Base-by-base conservation (phyloP, 805 yeast genomes). In the Suhomyces canberraensis region DNA sequence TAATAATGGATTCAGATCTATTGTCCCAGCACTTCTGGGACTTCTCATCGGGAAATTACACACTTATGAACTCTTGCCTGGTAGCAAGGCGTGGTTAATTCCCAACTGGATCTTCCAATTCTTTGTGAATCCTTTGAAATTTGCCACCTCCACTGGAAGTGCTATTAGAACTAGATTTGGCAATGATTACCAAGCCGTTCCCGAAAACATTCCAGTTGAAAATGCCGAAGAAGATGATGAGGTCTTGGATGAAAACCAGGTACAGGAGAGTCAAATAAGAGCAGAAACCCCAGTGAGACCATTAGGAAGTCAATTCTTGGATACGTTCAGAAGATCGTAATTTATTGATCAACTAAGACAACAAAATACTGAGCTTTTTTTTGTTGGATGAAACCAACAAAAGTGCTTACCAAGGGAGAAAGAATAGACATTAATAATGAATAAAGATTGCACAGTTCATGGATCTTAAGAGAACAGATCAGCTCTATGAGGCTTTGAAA, bases 201-300 rank as follows among this genome's bases (percentile, higher is more conserved):
- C 22, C 4, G 32, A 25, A 16, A 24, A 29, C 11, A 46, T 37
- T 6, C 52, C 54, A 11, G 64, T 59, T 29, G 16, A 24, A 11
- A 33, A 19, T 29, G 55, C 45, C 19, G 35, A 53, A 48, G 29
- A 51, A 36, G 43, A 34, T 36, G 39, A 56, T 39, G 47, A 44
- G 32, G 67, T 57, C 19, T 36, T 40, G 16, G 54, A 51, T 16
- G 48, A 46, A 5, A 50, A 48, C 16, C 39, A 19, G 3, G 27
- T 35, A 11, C 42, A 42, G 17, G 41, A 32, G 13, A 25, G 44
- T 14, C 58, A 53, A 37, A 67, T 67, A 14, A 52, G 75, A 32
- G 74, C 75, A 7, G 84, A 76, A 39, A 79, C 79, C 13, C 85
- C 85, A 0, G 76, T 71, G 9, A 58, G 86, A 35, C 76, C 85